Evolutionary conservation across 345 rosid species (phyloP), one percentile per base, ranked within the genome.

Genomic region (Passiflora organensis): DNA sequence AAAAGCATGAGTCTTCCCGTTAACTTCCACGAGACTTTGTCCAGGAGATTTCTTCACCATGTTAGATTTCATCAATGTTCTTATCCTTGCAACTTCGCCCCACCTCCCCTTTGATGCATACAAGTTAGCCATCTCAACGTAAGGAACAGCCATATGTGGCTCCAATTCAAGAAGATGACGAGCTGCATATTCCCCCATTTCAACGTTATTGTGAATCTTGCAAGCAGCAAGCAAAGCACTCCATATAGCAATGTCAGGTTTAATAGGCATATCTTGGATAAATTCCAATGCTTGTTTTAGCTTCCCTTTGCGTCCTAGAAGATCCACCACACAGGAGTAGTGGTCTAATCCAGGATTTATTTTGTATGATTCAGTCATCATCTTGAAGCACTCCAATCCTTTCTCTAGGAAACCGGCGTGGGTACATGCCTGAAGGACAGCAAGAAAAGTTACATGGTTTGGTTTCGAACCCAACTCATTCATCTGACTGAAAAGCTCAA

Each of bases 11-110:
- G 68, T 73, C 8, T 75, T 65, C 34, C 78, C 80, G 62, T 77
- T 73, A 11, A 83, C 73, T 55, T 82, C 94, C 46, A 85, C 83
- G 86, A 84, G 78, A 32, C 89, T 85, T 67, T 79, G 74, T 2
- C 84, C 86, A 1, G 89, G 83, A 51, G 82, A 80, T 53, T 77
- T 82, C 73, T 78, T 82, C 47, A 80, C 70, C 43, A 77, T 75
- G n/a, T 60, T 75, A 41, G 65, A 61, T 58, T 68, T 79, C 86
- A 85, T 80, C 74, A 51, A 75, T 58, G 66, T 78, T 56, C 94
- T 75, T 55, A 76, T 82, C 56, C 62, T 77, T 10, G 82, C 80
- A 50, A 78, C 93, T 41, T 76, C 84, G 15, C 56, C 64, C 89
- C 84, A 70, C 62, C 81, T 75, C 39, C 83, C 83, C 52, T 81